Base-by-base conservation (phyloP, 257 asterid species). In the Lycium barbarum region DNA sequence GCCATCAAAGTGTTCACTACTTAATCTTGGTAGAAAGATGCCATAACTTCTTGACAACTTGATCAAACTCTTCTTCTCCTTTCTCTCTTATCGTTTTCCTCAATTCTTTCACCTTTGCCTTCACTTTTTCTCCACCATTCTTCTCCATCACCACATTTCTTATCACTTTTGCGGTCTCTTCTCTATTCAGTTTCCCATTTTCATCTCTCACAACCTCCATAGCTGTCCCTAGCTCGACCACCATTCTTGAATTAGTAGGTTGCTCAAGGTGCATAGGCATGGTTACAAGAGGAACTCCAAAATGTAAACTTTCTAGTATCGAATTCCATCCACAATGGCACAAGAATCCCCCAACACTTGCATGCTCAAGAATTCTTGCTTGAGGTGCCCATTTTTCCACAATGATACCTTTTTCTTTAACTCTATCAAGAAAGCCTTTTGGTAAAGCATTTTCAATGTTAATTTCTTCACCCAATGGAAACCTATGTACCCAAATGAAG, bases 271-370 rank as follows among this genome's bases (percentile, higher is more conserved):
- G 86, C 90, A 87, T 74, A 1, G 94, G 91, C 88, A 90, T 84
- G 9, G 81, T 87, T 68, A 92, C 54, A 11, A 90, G 83, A 1
- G 92, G 91, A 43, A 91, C 90, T 2, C 89, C 92, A 81, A 88
- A 86, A 22, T 84, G 84, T 45, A 84, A 59, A 33, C 90, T 86
- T 68, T 89, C 92, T 7, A 87, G 83, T 1, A 82, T 68, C 0
- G 93, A 89, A 72, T 88, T 89, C 90, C 85, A 82, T 4, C 93
- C 93, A 73, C 93, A 89, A 61, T 91, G 92, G 49, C 91, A 88
- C 81, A 88, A 45, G 68, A 91, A 91, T 33, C 80, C 93, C 1
- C 92, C 93, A 2, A 47, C 68, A 66, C 85, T 91, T 1, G 84
- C 47, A 80, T 91, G 90, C 11, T 43, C 84, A 59, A 91, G 72